Evolutionary conservation across 257 asterid genomes (phyloP), one percentile per base, ranked within the genome.

Genomic region (Osmanthus fragrans): DNA sequence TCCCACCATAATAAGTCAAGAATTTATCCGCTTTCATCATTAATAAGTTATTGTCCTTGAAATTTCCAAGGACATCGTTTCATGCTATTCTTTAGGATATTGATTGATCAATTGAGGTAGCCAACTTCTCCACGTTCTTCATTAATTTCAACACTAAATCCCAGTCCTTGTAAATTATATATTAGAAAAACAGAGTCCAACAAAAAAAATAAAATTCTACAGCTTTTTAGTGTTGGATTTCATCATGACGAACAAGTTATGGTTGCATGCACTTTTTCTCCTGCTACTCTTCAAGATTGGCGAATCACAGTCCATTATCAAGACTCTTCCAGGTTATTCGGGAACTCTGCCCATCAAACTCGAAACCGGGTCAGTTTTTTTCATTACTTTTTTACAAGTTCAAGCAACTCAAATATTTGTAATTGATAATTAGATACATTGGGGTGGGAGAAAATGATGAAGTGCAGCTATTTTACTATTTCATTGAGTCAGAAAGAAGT

Each of bases 401-500:
- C 11, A 56, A 7, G 11, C 8, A 56, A 56, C 10, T 56, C 29
- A 56, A 5, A 1, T 21, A 5, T 2, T 56, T 12, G 72, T 56
- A n/a, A 56, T n/a, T 4, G 11, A 19, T n/a, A 56, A 54, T 8
- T 39, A 85, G 88, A 65, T 85, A 85, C 13, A 39, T 85, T 23
- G 82, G 82, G 9, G 74, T 77, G 1, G 84, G 81, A 3, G 81
- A 76, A 58, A 58, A 25, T 4, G 82, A 79, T 37, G 80, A 71
- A 6, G 54, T 80, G 66, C 79, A 85, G 54, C 49, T 79, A 7
- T 86, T 74, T 70, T 86, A 86, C 54, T 86, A 79, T 23, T 86
- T 83, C 29, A 7, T 86, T 1, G 76, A 81, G 74, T 84, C 87
- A 0, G 85, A 81, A 23, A 66, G 72, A 12, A 77, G 73, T n/a